Base-by-base conservation (phyloP, 495 filamentous ascomycete species). In the Trypethelium eluteriae region DNA sequence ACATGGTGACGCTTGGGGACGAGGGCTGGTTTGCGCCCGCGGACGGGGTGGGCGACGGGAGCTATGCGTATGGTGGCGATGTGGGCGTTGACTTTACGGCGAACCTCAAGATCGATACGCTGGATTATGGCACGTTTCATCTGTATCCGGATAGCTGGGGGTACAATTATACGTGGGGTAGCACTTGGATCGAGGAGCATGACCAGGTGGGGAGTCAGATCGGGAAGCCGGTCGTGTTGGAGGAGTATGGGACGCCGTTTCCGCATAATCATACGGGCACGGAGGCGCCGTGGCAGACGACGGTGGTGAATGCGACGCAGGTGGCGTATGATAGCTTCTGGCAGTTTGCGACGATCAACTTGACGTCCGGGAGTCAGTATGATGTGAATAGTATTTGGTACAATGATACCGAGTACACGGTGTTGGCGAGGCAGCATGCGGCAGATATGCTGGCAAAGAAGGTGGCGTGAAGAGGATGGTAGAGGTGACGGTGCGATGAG, bases 1-100 rank as follows among this genome's bases (percentile, higher is more conserved):
- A 90, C 71, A 83, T 90, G 79, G 85, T 90, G 16, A 84, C 82
- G 0, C 77, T 86, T 62, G 86, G 88, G 25, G 86, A 89, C 66
- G 83, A 86, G 62, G 63, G 63, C 44, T 64, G 63, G 63, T 64
- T 64, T 32, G 63, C 39, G 16, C 63, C 63, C 2, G 10, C 38
- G 2, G 63, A 64, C 25, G 39, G 39, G 9, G 12, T 41, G 2
- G 63, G 63, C 63, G 49, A 66, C 36, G 47, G 64, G 12, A n/a
- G 41, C 32, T 39, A 66, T 16, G 64, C 49, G 18, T 66, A 66
- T 36, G 7, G 35, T 12, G 64, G 64, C 35, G 49, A 53, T n/a
- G 49, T 53, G 5, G 49, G 70, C 46, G 69, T 71, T 3, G 70
- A 72, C 66, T 72, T 70, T 44, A 57, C 38, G 3, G 18, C 11